These are phyloP conservation scores for Colletotrichum sp. DNA, from an alignment of 2,329 filamentous ascomycete genomes.

Conservation along the genomic window DNA sequence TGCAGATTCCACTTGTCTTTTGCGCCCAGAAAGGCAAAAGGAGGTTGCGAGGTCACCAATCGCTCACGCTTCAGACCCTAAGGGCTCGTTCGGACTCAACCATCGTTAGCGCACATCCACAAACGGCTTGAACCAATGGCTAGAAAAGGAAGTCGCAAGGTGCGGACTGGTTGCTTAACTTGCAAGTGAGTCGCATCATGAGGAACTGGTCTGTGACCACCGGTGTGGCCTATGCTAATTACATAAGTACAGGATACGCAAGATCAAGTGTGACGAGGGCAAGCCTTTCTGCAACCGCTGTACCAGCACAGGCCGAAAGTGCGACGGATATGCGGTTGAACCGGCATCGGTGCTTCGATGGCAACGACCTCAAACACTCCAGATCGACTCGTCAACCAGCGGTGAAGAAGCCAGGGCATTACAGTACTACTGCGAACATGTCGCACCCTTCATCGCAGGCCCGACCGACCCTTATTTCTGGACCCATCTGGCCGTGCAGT, in stretches of 20 bases:
- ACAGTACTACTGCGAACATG: background rate
- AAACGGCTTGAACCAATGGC: background rate
- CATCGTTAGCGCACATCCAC: background rate
- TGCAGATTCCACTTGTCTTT: background rate
- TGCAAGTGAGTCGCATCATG: slow-evolving; percentile 48
- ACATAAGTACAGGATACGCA: slow-evolving; percentile 46
- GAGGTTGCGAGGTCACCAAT: background rate
- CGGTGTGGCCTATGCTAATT: background rate
- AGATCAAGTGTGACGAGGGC: slow-evolving; percentile 61
- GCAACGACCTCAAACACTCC: background rate
- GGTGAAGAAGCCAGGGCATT: background rate
- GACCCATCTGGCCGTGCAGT: slow-evolving; percentile 16
- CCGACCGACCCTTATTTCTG: slow-evolving; percentile 17
- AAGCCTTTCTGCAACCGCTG: slow-evolving; percentile 59
- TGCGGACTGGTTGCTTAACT: slow-evolving; percentile 56
- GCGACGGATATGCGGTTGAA: slow-evolving; percentile 53
- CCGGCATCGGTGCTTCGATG: background rate
- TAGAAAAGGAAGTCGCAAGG: slow-evolving; percentile 32
- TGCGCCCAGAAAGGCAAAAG: background rate
- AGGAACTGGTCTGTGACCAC: no score
- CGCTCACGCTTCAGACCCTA: background rate
- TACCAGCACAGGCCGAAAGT: slow-evolving; percentile 57
- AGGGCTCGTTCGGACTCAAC: background rate
- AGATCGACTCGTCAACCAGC: background rate
- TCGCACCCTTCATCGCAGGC: slow-evolving; percentile 6